A percentile compares a stretch with the other conserved stretches of the same genome.
phyloP scores from a whole-genome alignment of 148 eudicot genomes.

The Chenopodium quinoa region DNA sequence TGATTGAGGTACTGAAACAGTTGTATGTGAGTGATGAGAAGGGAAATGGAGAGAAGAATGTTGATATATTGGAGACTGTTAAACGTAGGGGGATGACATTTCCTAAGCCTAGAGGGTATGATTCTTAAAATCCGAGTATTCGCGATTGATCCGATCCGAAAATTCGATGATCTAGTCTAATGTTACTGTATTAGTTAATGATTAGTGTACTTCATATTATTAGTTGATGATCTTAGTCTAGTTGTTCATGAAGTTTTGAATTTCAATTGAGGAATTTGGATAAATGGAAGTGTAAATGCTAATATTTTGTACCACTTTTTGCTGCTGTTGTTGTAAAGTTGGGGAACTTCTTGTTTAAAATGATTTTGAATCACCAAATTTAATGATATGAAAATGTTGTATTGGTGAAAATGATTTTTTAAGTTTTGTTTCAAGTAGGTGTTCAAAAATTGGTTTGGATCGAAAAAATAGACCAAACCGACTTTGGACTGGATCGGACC shows the following conservation, averaged over 20 bases:
- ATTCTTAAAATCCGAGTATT: background rate
- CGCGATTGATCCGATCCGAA: too few relatives aligned
- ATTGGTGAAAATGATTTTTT: too few relatives aligned
- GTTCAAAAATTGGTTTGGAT: too few relatives aligned
- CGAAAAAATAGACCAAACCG: too few relatives aligned
- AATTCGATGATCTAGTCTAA: too few relatives aligned
- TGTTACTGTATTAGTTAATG: too few relatives aligned
- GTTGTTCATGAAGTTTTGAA: background rate
- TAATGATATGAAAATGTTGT: background rate
- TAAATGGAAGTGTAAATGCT: background rate
- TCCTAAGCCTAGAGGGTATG: background rate
- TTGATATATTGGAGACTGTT: background rate
- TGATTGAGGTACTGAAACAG: background rate
- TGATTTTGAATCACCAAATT: background rate
- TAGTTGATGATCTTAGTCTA: too few relatives aligned
- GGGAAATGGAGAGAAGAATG: background rate
- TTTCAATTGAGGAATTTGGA: background rate
- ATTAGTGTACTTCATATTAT: too few relatives aligned
- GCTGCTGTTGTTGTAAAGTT: too few relatives aligned
- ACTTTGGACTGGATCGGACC: too few relatives aligned
- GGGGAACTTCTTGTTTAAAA: too few relatives aligned
- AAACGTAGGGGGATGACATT: slow-evolving; percentile 6
- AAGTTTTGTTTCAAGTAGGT: too few relatives aligned
- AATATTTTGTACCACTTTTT: background rate
- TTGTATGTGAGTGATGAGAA: background rate